A percentile compares a stretch with the other conserved stretches of the same genome.
phyloP scores from a whole-genome alignment of 129 eudicot genomes.

The Kitagawia praeruptora region DNA sequence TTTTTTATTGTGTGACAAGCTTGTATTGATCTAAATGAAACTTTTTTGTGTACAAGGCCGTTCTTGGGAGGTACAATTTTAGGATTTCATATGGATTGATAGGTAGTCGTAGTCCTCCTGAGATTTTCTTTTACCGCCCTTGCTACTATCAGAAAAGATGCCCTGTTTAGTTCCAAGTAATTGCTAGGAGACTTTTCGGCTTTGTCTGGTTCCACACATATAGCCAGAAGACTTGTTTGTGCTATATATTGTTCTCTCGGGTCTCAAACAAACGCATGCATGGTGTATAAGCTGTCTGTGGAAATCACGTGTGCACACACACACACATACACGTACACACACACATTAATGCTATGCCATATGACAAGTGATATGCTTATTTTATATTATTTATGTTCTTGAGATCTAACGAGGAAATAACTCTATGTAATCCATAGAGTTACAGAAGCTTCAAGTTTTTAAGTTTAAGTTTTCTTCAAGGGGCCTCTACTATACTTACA shows the following conservation, averaged over 20 bases:
- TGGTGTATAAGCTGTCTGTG: background rate
- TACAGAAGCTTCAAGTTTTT: no score
- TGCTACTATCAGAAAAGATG: background rate
- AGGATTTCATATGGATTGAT: background rate
- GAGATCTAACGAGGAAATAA: no score
- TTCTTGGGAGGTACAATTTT: background rate
- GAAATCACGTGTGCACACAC: background rate
- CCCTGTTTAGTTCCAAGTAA: background rate
- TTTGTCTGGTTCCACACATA: background rate
- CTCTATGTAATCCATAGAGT: no score
- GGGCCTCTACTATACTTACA: background rate
- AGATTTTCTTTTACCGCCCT: background rate
- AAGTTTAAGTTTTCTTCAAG: background rate
- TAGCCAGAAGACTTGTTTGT: background rate
- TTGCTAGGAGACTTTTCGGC: background rate
- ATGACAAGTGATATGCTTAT: no score
- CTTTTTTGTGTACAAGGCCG: background rate
- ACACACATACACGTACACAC: no score
- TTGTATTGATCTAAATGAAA: background rate
- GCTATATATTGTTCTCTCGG: background rate
- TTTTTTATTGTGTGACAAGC: background rate
- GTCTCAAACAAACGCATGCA: background rate
- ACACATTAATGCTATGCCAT: no score
- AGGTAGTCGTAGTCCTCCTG: background rate
- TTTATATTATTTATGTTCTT: no score